A percentile compares a stretch with the other conserved stretches of the same genome.
phyloP scores from a whole-genome alignment of 495 filamentous ascomycete species.

The Xylaria scruposa region DNA sequence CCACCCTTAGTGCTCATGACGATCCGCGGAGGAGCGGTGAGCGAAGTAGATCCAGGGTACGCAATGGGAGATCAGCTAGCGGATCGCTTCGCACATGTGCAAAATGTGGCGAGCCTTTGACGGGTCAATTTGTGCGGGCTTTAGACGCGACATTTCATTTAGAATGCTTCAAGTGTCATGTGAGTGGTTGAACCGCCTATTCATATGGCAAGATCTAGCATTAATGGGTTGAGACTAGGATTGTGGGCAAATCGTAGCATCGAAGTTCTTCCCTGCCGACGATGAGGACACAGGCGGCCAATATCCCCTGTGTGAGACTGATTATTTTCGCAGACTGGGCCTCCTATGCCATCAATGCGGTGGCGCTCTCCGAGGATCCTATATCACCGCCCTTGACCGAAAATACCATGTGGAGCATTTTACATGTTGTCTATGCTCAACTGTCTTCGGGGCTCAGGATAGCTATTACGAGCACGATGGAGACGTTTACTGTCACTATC shows the following conservation, averaged over 20 bases:
- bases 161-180: conserved; percentile 97
- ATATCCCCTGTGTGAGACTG: conserved; percentile 96
- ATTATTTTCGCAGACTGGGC: conserved; percentile 94
- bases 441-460: conserved; percentile 96
- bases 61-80: conserved; percentile 55
- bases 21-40: conserved; percentile 53
- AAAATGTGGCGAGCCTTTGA: conserved; percentile 84
- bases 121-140: conserved; percentile 94
- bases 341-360: conserved; percentile 91
- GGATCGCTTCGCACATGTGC: conserved; percentile 73
- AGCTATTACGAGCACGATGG: conserved; percentile 99
- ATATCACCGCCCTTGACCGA: conserved; percentile 95
- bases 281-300: conserved; percentile 83
- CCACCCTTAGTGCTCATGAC: conserved; percentile 47
- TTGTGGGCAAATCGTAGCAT: conserved; percentile 93
- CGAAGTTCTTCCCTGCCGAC: conserved; percentile 97
- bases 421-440: conserved; percentile 96
- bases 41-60: conserved; percentile 53
- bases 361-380: conserved; percentile 92
- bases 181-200: conserved; percentile 55
- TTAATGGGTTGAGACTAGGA: conserved; percentile 65
- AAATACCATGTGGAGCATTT: conserved; percentile 99
- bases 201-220: conserved; percentile 19
- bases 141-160: conserved; percentile 92
- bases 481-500: conserved; percentile 97